Evolutionary conservation across 2,329 filamentous ascomycete genomes (phyloP).

Genomic region (Colletotrichum musicola): DNA sequence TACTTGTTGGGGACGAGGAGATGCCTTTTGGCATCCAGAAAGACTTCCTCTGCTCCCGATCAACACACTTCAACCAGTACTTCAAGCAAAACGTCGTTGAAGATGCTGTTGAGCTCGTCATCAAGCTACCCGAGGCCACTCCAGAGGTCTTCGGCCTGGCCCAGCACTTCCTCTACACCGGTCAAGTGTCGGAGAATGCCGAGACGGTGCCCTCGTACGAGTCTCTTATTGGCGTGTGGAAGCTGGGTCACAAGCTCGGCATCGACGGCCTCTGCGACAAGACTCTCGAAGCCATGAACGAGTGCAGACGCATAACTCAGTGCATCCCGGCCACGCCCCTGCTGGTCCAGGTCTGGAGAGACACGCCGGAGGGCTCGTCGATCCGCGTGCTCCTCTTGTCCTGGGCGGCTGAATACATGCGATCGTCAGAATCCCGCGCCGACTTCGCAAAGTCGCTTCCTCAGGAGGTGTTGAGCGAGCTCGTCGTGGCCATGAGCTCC

Average conservation of each 20-base stretch:
- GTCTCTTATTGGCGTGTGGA: constrained; percentile 67
- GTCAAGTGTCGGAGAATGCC: constrained; percentile 57
- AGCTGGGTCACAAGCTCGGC: constrained; percentile 64
- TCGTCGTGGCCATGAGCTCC: constrained; percentile 73
- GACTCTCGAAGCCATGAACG: constrained; percentile 68
- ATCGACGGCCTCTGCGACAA: constrained; percentile 69
- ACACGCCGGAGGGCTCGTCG: constrained; percentile 71
- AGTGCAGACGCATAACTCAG: constrained; percentile 64
- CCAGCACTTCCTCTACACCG: constrained; percentile 68
- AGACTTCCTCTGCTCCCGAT: constrained; percentile 68
- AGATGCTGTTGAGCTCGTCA: constrained; percentile 61
- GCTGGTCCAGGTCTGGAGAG: constrained; percentile 72
- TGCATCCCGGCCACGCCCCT: constrained; percentile 70
- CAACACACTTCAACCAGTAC: constrained; percentile 59
- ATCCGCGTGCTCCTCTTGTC: constrained; percentile 69
- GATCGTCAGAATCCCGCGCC: constrained; percentile 65
- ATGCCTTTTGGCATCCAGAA: constrained; percentile 70
- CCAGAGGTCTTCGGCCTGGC: constrained; percentile 66
- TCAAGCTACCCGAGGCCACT: constrained; percentile 62
- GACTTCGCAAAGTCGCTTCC: constrained; percentile 73
- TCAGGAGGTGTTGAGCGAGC: constrained; percentile 72
- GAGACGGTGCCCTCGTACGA: constrained; percentile 65
- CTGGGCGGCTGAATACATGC: constrained; percentile 75
- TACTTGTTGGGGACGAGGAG: constrained; percentile 65
- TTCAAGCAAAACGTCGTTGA: constrained; percentile 53